Percentiles rank a stretch among this genome's conserved stretches.
These are phyloP conservation scores for Blastomyces gilchristii DNA, from an alignment of 2,329 filamentous ascomycete genomes.

Conservation along the genomic window DNA sequence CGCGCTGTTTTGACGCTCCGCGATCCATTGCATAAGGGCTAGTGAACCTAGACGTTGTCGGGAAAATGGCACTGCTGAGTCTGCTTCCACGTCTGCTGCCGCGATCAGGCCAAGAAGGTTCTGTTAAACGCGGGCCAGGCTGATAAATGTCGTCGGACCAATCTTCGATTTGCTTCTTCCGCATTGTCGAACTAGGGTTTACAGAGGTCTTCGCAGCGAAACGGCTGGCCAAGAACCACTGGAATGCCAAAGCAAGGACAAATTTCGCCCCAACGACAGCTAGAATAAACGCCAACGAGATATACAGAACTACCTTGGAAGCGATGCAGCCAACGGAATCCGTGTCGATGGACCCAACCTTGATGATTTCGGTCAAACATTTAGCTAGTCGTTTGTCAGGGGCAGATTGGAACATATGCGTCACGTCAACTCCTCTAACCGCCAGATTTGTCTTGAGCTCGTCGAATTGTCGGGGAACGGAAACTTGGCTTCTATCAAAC, in stretches of 20 bases:
- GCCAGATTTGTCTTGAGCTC: slow-evolving; percentile 61
- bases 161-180: slow-evolving; percentile 89
- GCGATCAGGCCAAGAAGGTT: slow-evolving; percentile 61
- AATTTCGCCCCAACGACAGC: slow-evolving; percentile 82
- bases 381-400: slow-evolving; percentile 71
- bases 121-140: slow-evolving; percentile 70
- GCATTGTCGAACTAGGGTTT: slow-evolving; percentile 67
- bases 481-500: slow-evolving; percentile 77
- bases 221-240: slow-evolving; percentile 86
- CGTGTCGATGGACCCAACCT: slow-evolving; percentile 90
- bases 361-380: slow-evolving; percentile 88
- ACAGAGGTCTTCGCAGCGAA: slow-evolving; percentile 87
- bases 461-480: slow-evolving; percentile 65
- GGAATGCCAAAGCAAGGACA: slow-evolving; percentile 77
- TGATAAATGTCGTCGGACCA: slow-evolving; percentile 98
- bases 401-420: slow-evolving; percentile 69
- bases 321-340: slow-evolving; percentile 96
- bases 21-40: slow-evolving; percentile 74
- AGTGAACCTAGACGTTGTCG: slow-evolving; percentile 89
- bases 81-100: slow-evolving; percentile 73
- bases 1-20: slow-evolving; percentile 41
- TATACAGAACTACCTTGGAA: slow-evolving; percentile 90
- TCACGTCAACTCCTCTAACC: slow-evolving; percentile 77
- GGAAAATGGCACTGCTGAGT: slow-evolving; percentile 72
- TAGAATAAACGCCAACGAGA: slow-evolving; percentile 83